phyloP scores from a whole-genome alignment of 202 grass and related monocot species.

The Brachypodium distachyon region DNA sequence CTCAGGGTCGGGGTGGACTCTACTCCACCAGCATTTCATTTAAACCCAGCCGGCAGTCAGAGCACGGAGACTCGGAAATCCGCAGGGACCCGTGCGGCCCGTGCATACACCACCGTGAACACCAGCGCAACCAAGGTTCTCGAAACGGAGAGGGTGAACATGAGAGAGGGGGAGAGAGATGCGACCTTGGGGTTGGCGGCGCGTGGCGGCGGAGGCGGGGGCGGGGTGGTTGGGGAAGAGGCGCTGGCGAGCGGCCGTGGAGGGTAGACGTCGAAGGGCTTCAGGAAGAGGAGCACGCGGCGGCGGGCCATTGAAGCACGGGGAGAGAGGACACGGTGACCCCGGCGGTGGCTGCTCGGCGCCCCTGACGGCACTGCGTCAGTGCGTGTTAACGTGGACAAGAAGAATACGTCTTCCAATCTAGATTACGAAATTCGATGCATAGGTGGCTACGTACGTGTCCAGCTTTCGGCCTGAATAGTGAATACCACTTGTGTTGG shows the following conservation, averaged over 20 bases:
- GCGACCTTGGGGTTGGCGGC: conserved; percentile 50
- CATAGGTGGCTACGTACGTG: no score
- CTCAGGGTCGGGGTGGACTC: no score
- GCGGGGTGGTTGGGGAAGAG: neutral
- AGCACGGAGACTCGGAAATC: neutral
- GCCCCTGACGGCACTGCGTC: neutral
- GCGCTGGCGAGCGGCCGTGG: conserved; percentile 9
- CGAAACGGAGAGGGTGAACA: neutral
- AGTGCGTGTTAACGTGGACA: no score
- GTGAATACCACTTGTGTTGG: no score
- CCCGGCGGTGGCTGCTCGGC: neutral
- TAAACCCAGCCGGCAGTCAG: neutral
- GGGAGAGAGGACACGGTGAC: neutral
- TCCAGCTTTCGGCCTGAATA: no score
- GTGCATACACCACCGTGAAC: neutral
- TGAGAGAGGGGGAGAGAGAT: neutral
- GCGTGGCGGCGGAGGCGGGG: neutral
- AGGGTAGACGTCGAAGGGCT: conserved; percentile 81
- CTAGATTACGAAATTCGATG: no score
- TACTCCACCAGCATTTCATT: neutral
- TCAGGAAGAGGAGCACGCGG: conserved; percentile 71
- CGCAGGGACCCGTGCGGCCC: neutral
- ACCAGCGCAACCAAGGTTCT: neutral
- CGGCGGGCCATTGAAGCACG: conserved; percentile 49
- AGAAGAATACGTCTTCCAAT: no score